Evolutionary conservation across 2,329 filamentous ascomycete genomes (phyloP).

Genomic region (Claviceps pazoutovae): DNA sequence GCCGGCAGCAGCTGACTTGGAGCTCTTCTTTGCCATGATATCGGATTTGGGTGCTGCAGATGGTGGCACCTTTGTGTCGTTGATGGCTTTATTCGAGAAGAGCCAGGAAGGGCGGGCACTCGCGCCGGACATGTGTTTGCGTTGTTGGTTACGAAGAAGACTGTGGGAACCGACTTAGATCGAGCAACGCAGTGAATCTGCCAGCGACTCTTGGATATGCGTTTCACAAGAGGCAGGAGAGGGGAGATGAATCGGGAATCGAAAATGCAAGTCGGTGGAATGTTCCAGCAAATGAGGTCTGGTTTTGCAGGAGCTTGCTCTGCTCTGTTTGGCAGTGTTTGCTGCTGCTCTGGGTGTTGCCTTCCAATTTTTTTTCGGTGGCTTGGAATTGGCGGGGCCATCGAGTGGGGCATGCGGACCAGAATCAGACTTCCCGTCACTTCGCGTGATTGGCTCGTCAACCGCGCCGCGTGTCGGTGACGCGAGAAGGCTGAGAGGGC

Average conservation of each 20-base stretch:
- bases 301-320: too few species aligned
- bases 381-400: neutral
- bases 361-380: constrained; percentile 1
- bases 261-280: too few species aligned
- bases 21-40: constrained; percentile 23
- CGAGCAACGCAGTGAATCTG: neutral
- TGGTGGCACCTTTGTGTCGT: constrained; percentile 1
- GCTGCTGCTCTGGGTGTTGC: neutral
- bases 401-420: too few species aligned
- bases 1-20: constrained; percentile 10
- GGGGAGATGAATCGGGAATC: neutral
- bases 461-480: too few species aligned
- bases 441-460: too few species aligned
- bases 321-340: too few species aligned
- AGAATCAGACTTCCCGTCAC: too few species aligned
- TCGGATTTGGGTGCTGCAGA: neutral
- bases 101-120: constrained; percentile 26
- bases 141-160: neutral
- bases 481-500: too few species aligned
- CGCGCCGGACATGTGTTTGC: constrained; percentile 17
- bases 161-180: too few species aligned
- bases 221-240: neutral
- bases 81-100: constrained; percentile 26
- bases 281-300: too few species aligned
- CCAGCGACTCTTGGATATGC: neutral